Conservation (phyloP, 495 filamentous ascomycete species). For the Trichoderma reesei region DNA sequence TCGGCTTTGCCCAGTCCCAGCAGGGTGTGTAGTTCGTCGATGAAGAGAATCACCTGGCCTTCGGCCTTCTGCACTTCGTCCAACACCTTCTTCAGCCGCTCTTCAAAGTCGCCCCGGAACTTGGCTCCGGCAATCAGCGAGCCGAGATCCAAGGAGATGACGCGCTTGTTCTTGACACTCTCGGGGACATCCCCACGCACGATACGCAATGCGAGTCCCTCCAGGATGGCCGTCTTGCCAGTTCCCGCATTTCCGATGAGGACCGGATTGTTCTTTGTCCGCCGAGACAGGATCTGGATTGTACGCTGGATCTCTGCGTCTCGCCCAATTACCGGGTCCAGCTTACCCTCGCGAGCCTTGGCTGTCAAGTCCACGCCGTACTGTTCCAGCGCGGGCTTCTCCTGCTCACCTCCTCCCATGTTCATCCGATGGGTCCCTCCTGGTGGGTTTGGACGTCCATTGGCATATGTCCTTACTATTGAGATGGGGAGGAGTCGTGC, state of each 20-base stretch:
- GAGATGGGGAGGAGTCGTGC: background rate
- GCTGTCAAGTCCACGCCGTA: slow-evolving; percentile 87
- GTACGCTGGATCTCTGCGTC: slow-evolving; percentile 87
- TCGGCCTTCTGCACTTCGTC: slow-evolving; percentile 85
- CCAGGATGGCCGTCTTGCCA: slow-evolving; percentile 90
- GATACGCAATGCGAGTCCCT: slow-evolving; percentile 86
- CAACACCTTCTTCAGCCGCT: slow-evolving; percentile 80
- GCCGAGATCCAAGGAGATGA: slow-evolving; percentile 78
- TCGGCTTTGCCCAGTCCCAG: slow-evolving; percentile 91
- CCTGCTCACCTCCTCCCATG: slow-evolving; percentile 56
- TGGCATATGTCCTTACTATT: slow-evolving; percentile 46
- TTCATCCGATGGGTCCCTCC: slow-evolving; percentile 93
- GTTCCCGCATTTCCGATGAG: slow-evolving; percentile 87
- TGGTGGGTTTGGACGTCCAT: slow-evolving; percentile 72
- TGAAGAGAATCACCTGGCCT: slow-evolving; percentile 84
- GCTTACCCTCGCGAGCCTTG: slow-evolving; percentile 74
- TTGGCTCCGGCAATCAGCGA: slow-evolving; percentile 92
- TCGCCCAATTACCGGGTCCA: slow-evolving; percentile 92
- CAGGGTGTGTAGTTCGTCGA: slow-evolving; percentile 89
- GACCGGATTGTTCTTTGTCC: slow-evolving; percentile 96
- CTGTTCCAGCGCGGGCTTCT: slow-evolving; percentile 81
- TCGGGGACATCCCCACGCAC: slow-evolving; percentile 90
- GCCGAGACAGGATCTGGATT: slow-evolving; percentile 83
- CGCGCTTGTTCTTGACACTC: slow-evolving; percentile 89
- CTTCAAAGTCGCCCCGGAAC: slow-evolving; percentile 93